phyloP scores from a whole-genome alignment of 2,329 filamentous ascomycete species.

The Apiospora phragmitis region DNA sequence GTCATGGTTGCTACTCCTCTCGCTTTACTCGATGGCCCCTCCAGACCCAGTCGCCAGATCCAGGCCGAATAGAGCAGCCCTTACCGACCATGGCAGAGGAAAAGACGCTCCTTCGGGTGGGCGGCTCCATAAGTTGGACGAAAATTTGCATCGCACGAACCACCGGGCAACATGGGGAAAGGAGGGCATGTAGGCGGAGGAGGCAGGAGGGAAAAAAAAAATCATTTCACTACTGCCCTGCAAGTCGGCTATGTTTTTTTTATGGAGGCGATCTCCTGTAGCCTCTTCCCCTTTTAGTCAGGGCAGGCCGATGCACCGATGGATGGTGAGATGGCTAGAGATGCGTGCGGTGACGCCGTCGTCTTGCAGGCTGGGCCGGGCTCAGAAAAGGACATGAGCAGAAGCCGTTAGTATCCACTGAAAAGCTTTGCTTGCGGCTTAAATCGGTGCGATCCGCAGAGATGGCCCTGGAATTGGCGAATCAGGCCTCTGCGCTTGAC shows the following conservation, averaged over 20 bases:
- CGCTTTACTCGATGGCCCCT: neutral
- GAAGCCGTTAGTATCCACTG: neutral
- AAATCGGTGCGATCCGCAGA: neutral
- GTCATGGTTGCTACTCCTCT: neutral
- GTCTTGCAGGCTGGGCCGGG: neutral
- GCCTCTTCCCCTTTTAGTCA: constrained; percentile 3
- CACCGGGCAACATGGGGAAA: neutral
- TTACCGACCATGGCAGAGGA: neutral
- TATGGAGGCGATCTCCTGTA: neutral
- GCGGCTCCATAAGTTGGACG: neutral
- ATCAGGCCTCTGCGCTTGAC: neutral
- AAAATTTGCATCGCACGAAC: constrained; percentile 7
- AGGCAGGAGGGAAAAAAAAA: neutral
- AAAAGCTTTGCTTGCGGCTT: neutral
- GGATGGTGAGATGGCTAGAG: constrained; percentile 2
- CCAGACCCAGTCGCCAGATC: constrained; percentile 6
- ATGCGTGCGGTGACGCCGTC: neutral
- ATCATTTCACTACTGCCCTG: neutral
- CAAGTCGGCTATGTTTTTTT: neutral
- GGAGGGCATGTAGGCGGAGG: neutral
- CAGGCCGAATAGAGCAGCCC: constrained; percentile 6
- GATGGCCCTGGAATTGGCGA: neutral
- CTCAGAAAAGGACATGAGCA: neutral
- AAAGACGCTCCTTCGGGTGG: neutral
- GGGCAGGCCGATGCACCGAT: neutral